A percentile compares a stretch with the other conserved stretches of the same genome.
phyloP scores from a whole-genome alignment of 1,284 basidiomycete genomes.

The Tilletia walkeri region DNA sequence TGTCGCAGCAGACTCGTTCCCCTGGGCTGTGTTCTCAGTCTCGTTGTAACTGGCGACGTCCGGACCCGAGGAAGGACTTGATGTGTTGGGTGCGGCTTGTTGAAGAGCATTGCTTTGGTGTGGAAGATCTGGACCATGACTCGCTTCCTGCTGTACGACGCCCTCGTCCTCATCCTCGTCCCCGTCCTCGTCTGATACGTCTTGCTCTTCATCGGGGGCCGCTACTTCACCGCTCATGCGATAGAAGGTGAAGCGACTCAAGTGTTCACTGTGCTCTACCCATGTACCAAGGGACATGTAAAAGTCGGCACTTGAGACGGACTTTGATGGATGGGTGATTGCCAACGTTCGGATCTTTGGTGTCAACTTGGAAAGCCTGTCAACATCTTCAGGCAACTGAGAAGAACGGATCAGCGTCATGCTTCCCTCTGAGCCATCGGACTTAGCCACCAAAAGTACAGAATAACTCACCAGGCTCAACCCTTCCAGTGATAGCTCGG shows the following conservation, averaged over 20 bases:
- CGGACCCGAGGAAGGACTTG: too few relatives aligned
- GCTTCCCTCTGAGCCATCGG: background rate
- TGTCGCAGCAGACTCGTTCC: background rate
- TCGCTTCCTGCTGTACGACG: constrained; percentile 22
- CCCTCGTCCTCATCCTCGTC: constrained; percentile 35
- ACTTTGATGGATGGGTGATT: constrained; percentile 40
- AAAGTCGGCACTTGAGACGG: constrained; percentile 31
- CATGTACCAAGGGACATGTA: constrained; percentile 32
- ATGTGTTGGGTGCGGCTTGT: too few relatives aligned
- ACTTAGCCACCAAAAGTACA: background rate
- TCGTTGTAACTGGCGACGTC: too few relatives aligned
- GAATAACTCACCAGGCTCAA: constrained; percentile 25
- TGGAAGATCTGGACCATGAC: too few relatives aligned
- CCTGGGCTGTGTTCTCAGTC: too few relatives aligned
- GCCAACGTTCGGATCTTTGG: constrained; percentile 28
- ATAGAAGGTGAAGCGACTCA: constrained; percentile 41
- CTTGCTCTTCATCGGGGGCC: constrained; percentile 32
- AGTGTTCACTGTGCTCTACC: constrained; percentile 24
- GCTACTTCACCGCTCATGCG: constrained; percentile 14
- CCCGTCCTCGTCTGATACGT: constrained; percentile 26
- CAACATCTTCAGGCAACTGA: constrained; percentile 26
- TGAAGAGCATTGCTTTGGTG: too few relatives aligned
- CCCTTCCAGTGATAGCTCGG: constrained; percentile 44
- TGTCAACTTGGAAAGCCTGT: constrained; percentile 25
- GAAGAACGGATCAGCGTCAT: constrained; percentile 14